Base-by-base conservation (phyloP, 306 rosid genomes). In the Astragalus glycyphyllos region DNA sequence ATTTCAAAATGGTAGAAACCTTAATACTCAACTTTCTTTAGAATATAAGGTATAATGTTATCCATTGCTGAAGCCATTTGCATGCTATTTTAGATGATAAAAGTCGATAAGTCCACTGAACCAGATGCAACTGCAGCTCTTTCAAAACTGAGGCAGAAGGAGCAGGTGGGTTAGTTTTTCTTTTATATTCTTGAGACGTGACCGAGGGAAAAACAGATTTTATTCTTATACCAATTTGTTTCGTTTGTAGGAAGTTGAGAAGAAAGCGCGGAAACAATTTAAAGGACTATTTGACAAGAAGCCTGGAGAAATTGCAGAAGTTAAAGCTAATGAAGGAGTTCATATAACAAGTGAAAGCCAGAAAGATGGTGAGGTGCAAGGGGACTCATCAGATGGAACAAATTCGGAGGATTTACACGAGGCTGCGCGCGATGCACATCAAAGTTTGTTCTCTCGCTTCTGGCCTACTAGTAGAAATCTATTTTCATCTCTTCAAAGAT, bases 271-370 rank as follows among this genome's bases (percentile, higher is more conserved):
- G 80, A 94, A 81, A 80, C 96, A 94, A 67, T 91, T 94, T 65
- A 91, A 85, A 82, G 96, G 97, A 64, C 90, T 91, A 41, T 94
- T 94, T 42, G 97, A 91, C 84, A 94, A 89, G 82, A 94, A 86
- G 72, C 99, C 99, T 2, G 96, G 97, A 65, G 92, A 94, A 81
- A 94, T 94, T 49, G 65, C 97, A 1, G 90, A 86, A 38, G 96
- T 17, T 49, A 82, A 84, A 31, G 71, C 68, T 5, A 83, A 78
- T 42, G 86, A 79, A 46, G 74, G 29, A 59, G 85, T 68, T 57
- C 76, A 70, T 71, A 75, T 58, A 42, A 53, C 79, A 13, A 76
- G 81, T 37, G 84, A 84, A 67, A 83, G 42, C 57, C 86, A 65
- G 58, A 75, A 76, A 49, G 77, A 77, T 16, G 74, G 13, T 51